Conservation (phyloP, 2,329 filamentous ascomycete species). For the Teratosphaeria destructans region DNA sequence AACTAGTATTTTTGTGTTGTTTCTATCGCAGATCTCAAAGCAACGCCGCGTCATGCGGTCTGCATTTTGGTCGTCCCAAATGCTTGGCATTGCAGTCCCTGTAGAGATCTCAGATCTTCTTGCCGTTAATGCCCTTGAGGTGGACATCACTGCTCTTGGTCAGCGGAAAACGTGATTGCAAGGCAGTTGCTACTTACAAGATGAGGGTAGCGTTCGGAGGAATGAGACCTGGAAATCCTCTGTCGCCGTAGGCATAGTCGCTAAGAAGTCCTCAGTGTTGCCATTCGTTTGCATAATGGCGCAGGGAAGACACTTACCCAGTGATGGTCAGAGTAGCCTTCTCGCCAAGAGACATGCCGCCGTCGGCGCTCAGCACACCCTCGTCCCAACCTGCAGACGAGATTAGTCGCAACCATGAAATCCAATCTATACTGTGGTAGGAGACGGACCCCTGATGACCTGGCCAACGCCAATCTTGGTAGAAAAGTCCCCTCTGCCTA, state of each 20-base stretch:
- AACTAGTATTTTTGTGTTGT: too few relatives aligned
- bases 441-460: constrained; percentile 65
- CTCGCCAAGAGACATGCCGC: constrained; percentile 79
- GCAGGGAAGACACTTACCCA: constrained; percentile 42
- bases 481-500: constrained; percentile 64
- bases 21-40: too few relatives aligned
- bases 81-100: not conserved
- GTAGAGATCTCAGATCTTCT: constrained; percentile 17
- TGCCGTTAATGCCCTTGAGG: constrained; percentile 53
- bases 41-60: too few relatives aligned
- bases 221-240: constrained; percentile 68
- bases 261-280: constrained; percentile 26
- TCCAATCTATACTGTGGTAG: not conserved
- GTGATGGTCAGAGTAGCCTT: constrained; percentile 76
- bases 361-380: constrained; percentile 49
- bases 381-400: constrained; percentile 44
- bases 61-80: too few relatives aligned
- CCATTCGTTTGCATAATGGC: not conserved
- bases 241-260: constrained; percentile 55
- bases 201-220: constrained; percentile 64
- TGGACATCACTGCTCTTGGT: constrained; percentile 49
- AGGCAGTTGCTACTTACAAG: constrained; percentile 54
- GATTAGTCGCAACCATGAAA: constrained; percentile 1
- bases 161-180: not conserved
- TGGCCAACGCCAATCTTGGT: constrained; percentile 69